Conservation (phyloP, 345 rosid species). For the Brassica carinata region DNA sequence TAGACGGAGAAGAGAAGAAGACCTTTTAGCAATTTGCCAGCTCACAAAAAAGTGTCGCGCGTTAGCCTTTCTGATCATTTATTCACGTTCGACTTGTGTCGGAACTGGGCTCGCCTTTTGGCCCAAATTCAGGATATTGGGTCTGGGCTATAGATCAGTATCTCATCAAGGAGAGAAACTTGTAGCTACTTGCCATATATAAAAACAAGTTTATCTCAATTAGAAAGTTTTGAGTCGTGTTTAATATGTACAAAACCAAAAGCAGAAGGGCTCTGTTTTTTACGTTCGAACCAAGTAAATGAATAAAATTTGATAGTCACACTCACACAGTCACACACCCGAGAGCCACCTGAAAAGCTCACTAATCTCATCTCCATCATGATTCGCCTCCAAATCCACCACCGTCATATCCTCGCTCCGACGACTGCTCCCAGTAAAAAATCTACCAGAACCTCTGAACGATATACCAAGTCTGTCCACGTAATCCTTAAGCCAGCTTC, state of each 20-base stretch:
- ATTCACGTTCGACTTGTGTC: too few relatives aligned
- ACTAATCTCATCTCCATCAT: slow-evolving; percentile 83
- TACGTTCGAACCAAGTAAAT: slow-evolving; percentile 1
- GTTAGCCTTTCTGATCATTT: neutral
- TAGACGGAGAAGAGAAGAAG: neutral
- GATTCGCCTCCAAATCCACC: slow-evolving; percentile 69
- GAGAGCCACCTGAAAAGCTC: slow-evolving; percentile 92
- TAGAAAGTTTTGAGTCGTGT: neutral
- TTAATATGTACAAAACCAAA: slow-evolving; percentile 29
- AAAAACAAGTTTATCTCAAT: neutral
- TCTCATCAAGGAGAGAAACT: neutral
- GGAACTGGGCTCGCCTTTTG: neutral
- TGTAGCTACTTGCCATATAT: neutral
- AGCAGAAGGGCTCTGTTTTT: slow-evolving; percentile 24
- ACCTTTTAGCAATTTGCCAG: neutral
- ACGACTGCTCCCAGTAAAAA: slow-evolving; percentile 81
- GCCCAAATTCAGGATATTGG: neutral
- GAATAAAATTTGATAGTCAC: neutral
- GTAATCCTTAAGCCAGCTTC: slow-evolving; percentile 85
- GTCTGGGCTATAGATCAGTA: neutral
- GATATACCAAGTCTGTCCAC: slow-evolving; percentile 77
- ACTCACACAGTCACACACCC: slow-evolving; percentile 55
- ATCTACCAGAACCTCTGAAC: slow-evolving; percentile 76
- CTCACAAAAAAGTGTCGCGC: too few relatives aligned
- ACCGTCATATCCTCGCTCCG: slow-evolving; percentile 51